A percentile compares a stretch with the other conserved stretches of the same genome.
phyloP scores from a whole-genome alignment of 2,329 filamentous ascomycete species.

The Neonectria punicea region DNA sequence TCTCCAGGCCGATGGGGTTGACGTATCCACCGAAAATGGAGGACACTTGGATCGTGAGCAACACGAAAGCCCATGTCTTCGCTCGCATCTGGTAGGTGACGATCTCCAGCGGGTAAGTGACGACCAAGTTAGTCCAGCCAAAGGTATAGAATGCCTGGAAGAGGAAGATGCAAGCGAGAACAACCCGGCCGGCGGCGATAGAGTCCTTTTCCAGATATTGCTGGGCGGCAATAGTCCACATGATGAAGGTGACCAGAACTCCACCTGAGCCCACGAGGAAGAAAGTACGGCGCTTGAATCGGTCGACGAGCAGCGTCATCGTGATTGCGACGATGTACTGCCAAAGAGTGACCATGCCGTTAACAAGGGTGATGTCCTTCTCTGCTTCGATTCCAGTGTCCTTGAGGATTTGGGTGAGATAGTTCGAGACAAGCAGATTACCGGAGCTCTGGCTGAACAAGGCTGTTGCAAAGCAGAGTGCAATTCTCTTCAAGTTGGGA shows the following conservation, averaged over 20 bases:
- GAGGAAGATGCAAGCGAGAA: slow-evolving; percentile 55
- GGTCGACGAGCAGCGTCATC: slow-evolving; percentile 50
- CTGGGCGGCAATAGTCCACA: slow-evolving; percentile 53
- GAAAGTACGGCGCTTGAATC: slow-evolving; percentile 51
- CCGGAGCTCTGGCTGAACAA: slow-evolving; percentile 55
- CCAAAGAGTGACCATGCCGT: slow-evolving; percentile 55
- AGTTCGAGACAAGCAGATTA: slow-evolving; percentile 55
- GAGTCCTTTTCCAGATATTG: slow-evolving; percentile 49
- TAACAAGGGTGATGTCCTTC: slow-evolving; percentile 54
- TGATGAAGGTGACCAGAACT: slow-evolving; percentile 51
- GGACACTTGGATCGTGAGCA: slow-evolving; percentile 52
- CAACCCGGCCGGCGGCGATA: slow-evolving; percentile 46
- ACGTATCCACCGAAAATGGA: slow-evolving; percentile 53
- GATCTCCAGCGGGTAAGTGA: slow-evolving; percentile 56
- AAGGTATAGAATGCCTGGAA: slow-evolving; percentile 55
- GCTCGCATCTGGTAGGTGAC: slow-evolving; percentile 55
- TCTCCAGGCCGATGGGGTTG: slow-evolving; percentile 51
- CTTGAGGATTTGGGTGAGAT: slow-evolving; percentile 52
- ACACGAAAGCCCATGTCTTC: slow-evolving; percentile 54
- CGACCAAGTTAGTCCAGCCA: slow-evolving; percentile 56
- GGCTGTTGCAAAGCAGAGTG: slow-evolving; percentile 52
- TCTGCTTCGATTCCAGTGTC: slow-evolving; percentile 51
- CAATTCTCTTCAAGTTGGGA: slow-evolving; percentile 53
- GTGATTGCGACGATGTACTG: slow-evolving; percentile 54
- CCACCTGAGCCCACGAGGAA: slow-evolving; percentile 53